These are phyloP conservation scores for Pleurotus tuoliensis DNA, from an alignment of 768 basidiomycete species.

Conservation along the genomic window DNA sequence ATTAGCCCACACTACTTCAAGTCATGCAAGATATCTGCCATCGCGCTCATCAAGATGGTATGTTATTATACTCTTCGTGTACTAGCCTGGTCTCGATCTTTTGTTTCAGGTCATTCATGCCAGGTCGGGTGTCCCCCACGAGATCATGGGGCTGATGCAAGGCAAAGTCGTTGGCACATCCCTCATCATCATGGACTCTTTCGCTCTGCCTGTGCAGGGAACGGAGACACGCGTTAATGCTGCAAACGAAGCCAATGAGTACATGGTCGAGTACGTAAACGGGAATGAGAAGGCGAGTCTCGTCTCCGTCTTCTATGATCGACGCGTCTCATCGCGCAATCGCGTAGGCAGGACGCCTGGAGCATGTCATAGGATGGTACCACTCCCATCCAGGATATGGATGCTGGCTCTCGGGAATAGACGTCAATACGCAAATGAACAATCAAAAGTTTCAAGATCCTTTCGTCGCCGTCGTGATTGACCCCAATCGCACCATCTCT, in stretches of 20 bases:
- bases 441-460: conserved; percentile 96
- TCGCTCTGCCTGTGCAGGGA: conserved; percentile 95
- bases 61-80: conserved; percentile 10
- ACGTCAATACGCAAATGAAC: conserved; percentile 93
- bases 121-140: conserved; percentile 93
- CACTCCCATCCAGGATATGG: conserved; percentile 99
- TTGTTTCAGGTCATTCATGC: conserved; percentile 87
- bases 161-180: conserved; percentile 84
- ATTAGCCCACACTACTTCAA: conserved; percentile 77
- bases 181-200: conserved; percentile 90
- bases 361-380: conserved; percentile 95
- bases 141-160: conserved; percentile 99
- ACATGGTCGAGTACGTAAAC: conserved; percentile 93
- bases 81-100: not conserved
- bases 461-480: conserved; percentile 96
- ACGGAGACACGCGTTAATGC: conserved; percentile 99
- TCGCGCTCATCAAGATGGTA: conserved; percentile 95
- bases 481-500: conserved; percentile 97
- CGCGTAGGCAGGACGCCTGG: conserved; percentile 70
- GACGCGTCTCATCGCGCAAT: conserved; percentile 3
- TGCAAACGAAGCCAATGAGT: conserved; percentile 92
- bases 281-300: conserved; percentile 69
- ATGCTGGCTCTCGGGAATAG: conserved; percentile 98
- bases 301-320: not conserved
- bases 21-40: conserved; percentile 90